These are phyloP conservation scores for Cordyceps fumosorosea DNA, from an alignment of 2,329 filamentous ascomycete species.

Conservation along the genomic window DNA sequence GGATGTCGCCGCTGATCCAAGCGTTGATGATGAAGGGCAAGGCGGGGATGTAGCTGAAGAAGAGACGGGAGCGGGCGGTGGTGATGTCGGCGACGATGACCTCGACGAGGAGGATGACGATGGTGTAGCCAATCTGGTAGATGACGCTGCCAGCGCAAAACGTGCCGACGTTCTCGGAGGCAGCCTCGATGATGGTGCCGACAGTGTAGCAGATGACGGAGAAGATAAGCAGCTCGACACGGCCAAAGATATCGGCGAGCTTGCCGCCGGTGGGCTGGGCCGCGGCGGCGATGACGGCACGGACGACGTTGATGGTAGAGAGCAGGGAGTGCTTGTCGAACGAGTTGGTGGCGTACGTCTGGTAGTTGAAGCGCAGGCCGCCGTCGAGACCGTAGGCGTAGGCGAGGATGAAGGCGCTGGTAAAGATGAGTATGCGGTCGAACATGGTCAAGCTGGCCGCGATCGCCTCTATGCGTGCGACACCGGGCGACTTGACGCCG, in stretches of 20 bases:
- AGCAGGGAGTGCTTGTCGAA: constrained; percentile 49
- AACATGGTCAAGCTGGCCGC: constrained; percentile 37
- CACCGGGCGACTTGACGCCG: constrained; percentile 35
- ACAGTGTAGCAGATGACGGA: constrained; percentile 56
- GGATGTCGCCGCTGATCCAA: constrained; percentile 56
- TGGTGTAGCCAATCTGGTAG: constrained; percentile 59
- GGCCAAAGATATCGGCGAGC: constrained; percentile 58
- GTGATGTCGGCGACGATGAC: constrained; percentile 59
- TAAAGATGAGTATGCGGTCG: constrained; percentile 46
- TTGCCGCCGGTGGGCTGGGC: constrained; percentile 53
- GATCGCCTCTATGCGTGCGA: constrained; percentile 46
- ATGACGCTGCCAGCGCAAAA: constrained; percentile 54
- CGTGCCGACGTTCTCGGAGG: constrained; percentile 37
- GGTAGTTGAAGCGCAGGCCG: constrained; percentile 44
- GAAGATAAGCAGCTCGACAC: constrained; percentile 48
- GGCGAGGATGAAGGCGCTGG: constrained; percentile 51
- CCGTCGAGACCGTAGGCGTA: constrained; percentile 53
- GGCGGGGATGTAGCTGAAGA: constrained; percentile 59
- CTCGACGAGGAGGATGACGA: constrained; percentile 54
- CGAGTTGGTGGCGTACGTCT: constrained; percentile 46
- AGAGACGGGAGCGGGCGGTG: constrained; percentile 53
- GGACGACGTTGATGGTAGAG: constrained; percentile 51
- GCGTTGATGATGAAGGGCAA: constrained; percentile 57
- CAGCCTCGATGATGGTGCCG: constrained; percentile 51
- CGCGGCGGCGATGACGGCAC: constrained; percentile 54